phyloP scores from a whole-genome alignment of 805 yeast species.

The Tetrapisispora namnaoensis region DNA sequence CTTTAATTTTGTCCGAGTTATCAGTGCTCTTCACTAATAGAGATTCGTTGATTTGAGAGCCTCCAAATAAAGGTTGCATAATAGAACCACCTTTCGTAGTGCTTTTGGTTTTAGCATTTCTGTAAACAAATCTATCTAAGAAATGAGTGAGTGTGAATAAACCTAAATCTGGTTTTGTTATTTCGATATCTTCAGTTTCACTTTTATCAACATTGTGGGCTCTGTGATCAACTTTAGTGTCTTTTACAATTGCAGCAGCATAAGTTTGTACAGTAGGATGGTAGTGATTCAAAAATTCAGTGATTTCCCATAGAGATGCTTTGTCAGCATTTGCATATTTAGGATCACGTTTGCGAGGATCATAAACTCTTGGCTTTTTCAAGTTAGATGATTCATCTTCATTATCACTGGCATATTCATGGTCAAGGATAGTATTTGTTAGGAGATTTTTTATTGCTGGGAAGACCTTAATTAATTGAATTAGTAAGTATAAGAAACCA shows the following conservation, averaged over 20 bases:
- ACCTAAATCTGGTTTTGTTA: conserved; percentile 80
- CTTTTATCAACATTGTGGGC: conserved; percentile 29
- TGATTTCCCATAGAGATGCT: conserved; percentile 80
- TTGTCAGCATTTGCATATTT: conserved; percentile 73
- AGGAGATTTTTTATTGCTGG: conserved; percentile 63
- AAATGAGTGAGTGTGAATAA: conserved; percentile 81
- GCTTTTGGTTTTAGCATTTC: conserved; percentile 75
- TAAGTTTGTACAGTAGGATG: conserved; percentile 87
- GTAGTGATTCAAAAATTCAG: conserved; percentile 65
- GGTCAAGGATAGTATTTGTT: conserved; percentile 42
- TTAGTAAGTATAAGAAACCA: conserved; percentile 68
- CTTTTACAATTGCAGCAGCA: conserved; percentile 53
- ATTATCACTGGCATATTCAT: conserved; percentile 39
- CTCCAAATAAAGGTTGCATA: conserved; percentile 95
- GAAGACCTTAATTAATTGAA: conserved; percentile 51
- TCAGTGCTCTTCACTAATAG: conserved; percentile 59
- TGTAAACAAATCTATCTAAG: conserved; percentile 90
- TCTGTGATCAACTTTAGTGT: conserved; percentile 15
- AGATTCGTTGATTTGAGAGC: conserved; percentile 49
- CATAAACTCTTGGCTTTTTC: conserved; percentile 37
- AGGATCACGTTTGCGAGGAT: conserved; percentile 90
- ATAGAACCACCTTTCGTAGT: conserved; percentile 78
- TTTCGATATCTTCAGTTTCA: conserved; percentile 4
- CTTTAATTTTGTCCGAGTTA: conserved; percentile 22
- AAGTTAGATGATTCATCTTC: conserved; percentile 30